Evolutionary conservation across 306 rosid species (phyloP), one percentile per base, ranked within the genome.

Genomic region (Macrotyloma uniflorum): DNA sequence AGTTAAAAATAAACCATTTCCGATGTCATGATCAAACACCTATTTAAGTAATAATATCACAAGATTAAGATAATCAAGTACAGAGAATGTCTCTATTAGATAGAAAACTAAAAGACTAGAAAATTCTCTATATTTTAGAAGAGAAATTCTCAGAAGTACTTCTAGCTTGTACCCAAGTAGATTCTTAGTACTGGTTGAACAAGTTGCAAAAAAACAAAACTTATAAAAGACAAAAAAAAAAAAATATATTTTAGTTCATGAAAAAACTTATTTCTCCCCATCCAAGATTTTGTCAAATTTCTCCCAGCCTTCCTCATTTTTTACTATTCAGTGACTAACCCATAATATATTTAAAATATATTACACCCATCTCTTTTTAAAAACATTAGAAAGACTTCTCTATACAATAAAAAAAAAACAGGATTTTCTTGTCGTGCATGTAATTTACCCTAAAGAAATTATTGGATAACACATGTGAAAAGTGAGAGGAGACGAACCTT

Each of bases 401-500:
- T 42, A 3, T 10, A 3, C 16, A 42, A 10, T 42, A 10, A 42
- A 12, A 40, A 4, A 32, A 32, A 11, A 42, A 42, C 13, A 38
- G 43, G 13, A 38, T 38, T 38, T 11, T 38, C 3, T 1, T 38
- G 43, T 32, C 6, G 35, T 38, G 43, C 13, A 8, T 38, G 43
- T 12, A 42, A 12, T 42, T 42, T 13, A 42, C 12, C 3, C 45
- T 9, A 40, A 40, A 9, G 14, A 10, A 40, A 9, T 9, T 2
- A 40, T 1, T 42, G 47, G 14, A 20, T 53, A 53, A 8, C 3
- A 5, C 24, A 53, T 19, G 8, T n/a, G 8, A 49, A 43, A 49
- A n/a, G 10, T n/a, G 24, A 28, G 38, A 6, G 9, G 2, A 1
- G 10, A 1, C 2, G 4, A 3, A 91, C 96, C 93, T 90, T 88